Conservation (phyloP, 768 basidiomycete species). For the Coprinopsis marcescibilis region DNA sequence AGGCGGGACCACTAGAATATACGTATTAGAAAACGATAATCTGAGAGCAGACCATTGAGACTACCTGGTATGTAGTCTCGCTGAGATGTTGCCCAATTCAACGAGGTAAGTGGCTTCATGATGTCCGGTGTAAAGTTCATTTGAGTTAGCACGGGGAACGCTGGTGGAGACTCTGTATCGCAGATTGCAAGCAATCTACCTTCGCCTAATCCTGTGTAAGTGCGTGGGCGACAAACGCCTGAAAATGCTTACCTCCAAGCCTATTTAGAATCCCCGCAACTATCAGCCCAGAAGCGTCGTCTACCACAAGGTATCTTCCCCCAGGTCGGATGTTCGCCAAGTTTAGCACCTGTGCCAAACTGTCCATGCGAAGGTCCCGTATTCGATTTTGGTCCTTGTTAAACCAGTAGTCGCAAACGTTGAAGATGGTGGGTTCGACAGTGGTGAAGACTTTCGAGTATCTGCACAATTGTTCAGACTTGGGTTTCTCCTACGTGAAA, state of each 20-base stretch:
- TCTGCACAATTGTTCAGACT: constrained; percentile 33
- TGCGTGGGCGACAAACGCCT: not conserved
- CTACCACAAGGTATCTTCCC: constrained; percentile 83
- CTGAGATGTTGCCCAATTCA: constrained; percentile 91
- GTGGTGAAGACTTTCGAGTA: constrained; percentile 85
- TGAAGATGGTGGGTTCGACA: constrained; percentile 81
- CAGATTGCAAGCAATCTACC: constrained; percentile 82
- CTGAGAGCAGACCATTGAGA: constrained; percentile 13
- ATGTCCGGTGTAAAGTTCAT: constrained; percentile 78
- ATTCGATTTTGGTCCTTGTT: constrained; percentile 76
- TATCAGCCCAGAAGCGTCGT: constrained; percentile 86
- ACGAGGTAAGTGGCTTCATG: constrained; percentile 50
- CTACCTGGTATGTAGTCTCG: constrained; percentile 67
- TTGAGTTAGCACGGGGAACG: constrained; percentile 72
- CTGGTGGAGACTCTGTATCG: constrained; percentile 88
- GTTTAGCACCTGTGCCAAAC: constrained; percentile 83
- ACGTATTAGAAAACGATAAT: not conserved
- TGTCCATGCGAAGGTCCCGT: constrained; percentile 80
- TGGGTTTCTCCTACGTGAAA: not conserved
- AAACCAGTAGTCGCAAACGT: constrained; percentile 88
- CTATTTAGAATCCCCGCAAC: constrained; percentile 82
- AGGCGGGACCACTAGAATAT: constrained; percentile 47
- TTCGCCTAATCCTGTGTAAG: constrained; percentile 42
- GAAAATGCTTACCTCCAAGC: constrained; percentile 58
- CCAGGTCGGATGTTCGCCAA: constrained; percentile 81